These are phyloP conservation scores for Dendrocalamus latiflorus DNA, from an alignment of 202 grass and related monocot genomes.

Conservation along the genomic window DNA sequence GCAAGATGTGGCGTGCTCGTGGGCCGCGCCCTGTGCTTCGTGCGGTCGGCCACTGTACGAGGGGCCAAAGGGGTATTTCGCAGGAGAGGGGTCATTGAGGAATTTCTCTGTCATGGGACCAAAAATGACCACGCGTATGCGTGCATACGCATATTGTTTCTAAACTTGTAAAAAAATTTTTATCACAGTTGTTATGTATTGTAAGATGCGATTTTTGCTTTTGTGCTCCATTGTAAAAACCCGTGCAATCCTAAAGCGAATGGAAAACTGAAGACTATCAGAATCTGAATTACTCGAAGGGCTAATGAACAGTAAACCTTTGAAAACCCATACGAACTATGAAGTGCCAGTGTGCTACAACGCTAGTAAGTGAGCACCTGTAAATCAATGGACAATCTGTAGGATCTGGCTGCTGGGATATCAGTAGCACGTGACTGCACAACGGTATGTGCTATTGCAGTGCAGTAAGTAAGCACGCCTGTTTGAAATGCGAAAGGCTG, in stretches of 20 bases:
- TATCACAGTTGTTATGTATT: not conserved
- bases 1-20: too few relatives aligned
- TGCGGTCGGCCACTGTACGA: too few relatives aligned
- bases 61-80: too few relatives aligned
- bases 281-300: not conserved
- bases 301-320: not conserved
- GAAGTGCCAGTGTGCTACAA: not conserved
- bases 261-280: not conserved
- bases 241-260: not conserved
- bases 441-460: not conserved
- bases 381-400: not conserved
- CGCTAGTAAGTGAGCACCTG: not conserved
- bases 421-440: constrained; percentile 15
- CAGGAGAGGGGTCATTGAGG: too few relatives aligned
- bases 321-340: not conserved
- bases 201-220: not conserved
- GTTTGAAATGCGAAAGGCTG: constrained; percentile 7
- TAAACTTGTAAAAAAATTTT: not conserved
- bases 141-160: not conserved
- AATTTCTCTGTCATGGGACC: too few relatives aligned
- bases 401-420: constrained; percentile 15
- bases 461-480: constrained; percentile 17
- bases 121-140: too few relatives aligned
- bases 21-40: too few relatives aligned
- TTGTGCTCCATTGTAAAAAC: not conserved